A percentile compares a stretch with the other conserved stretches of the same genome.
These are phyloP conservation scores for Pythium dissimile DNA, from an alignment of 352 stramenopile species.

Conservation along the genomic window DNA sequence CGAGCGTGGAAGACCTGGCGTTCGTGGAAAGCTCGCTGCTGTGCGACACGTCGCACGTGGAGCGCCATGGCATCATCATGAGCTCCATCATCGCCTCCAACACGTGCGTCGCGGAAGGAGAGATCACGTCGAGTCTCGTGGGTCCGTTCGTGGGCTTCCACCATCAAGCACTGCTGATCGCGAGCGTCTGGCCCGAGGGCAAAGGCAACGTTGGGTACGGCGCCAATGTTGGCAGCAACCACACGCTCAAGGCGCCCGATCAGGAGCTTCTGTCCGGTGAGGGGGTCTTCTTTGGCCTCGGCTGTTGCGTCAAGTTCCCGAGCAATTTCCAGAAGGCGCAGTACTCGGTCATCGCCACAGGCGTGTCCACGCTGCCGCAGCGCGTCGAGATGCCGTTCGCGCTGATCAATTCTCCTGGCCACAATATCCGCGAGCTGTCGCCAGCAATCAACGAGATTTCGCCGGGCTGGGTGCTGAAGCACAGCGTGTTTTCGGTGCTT, in stretches of 20 bases:
- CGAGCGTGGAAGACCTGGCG: conserved; percentile 56
- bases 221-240: conserved; percentile 96
- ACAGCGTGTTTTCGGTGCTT: conserved; percentile 90
- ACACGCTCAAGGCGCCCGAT: conserved; percentile 90
- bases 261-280: conserved; percentile 92
- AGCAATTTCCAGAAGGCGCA: conserved; percentile 89
- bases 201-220: conserved; percentile 93
- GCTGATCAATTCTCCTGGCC: conserved; percentile 65
- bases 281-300: conserved; percentile 95
- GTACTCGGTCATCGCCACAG: conserved; percentile 95
- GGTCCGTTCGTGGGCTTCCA: conserved; percentile 95
- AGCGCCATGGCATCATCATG: conserved; percentile 81
- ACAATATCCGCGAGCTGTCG: conserved; percentile 79
- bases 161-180: conserved; percentile 92
- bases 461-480: conserved; percentile 86
- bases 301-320: conserved; percentile 93
- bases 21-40: conserved; percentile 69
- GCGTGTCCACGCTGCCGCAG: conserved; percentile 89
- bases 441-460: conserved; percentile 83
- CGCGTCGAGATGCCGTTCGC: conserved; percentile 75
- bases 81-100: conserved; percentile 86
- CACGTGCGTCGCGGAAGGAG: conserved; percentile 83
- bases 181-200: conserved; percentile 89
- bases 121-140: conserved; percentile 90
- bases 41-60: conserved; percentile 73